Conservation (phyloP, 768 basidiomycete species). For the Leucocoprinus sp. region DNA sequence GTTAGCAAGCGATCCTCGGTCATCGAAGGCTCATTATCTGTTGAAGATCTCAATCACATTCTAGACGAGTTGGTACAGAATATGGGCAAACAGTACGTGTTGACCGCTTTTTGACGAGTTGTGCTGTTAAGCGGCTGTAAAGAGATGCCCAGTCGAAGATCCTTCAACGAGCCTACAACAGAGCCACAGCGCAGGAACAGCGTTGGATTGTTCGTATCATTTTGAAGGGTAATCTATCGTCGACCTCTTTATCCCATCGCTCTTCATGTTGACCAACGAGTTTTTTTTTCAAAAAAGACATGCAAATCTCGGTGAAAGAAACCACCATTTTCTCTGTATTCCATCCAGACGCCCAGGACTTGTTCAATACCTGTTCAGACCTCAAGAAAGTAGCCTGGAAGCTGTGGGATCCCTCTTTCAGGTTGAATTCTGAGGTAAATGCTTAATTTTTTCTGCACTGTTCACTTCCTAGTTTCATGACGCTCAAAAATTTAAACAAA, state of each 20-base stretch:
- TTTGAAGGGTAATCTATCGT: slow-evolving; percentile 75
- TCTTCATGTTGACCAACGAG: not conserved
- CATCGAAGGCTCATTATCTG: slow-evolving; percentile 60
- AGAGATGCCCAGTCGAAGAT: slow-evolving; percentile 74
- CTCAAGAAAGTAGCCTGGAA: slow-evolving; percentile 90
- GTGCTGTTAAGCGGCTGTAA: too few species aligned
- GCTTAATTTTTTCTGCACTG: not conserved
- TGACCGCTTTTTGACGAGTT: slow-evolving; percentile 1
- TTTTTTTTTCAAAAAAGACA: slow-evolving; percentile 62
- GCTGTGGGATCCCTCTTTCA: slow-evolving; percentile 65
- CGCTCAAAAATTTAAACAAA: too few species aligned
- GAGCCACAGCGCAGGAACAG: slow-evolving; percentile 80
- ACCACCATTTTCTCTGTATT: slow-evolving; percentile 87
- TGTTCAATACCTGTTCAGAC: slow-evolving; percentile 96
- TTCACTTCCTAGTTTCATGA: too few species aligned
- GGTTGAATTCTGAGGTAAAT: slow-evolving; percentile 54
- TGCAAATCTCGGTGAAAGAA: slow-evolving; percentile 90
- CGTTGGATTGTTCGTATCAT: slow-evolving; percentile 96
- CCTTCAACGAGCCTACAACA: slow-evolving; percentile 69
- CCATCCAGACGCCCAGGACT: slow-evolving; percentile 88
- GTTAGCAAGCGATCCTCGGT: slow-evolving; percentile 79
- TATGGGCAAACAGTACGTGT: slow-evolving; percentile 67
- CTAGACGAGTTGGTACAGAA: slow-evolving; percentile 71
- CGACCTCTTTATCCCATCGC: not conserved
- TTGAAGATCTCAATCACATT: slow-evolving; percentile 78